Base-by-base conservation (phyloP, 441 rosid species). In the Syzygium syzygioides region DNA sequence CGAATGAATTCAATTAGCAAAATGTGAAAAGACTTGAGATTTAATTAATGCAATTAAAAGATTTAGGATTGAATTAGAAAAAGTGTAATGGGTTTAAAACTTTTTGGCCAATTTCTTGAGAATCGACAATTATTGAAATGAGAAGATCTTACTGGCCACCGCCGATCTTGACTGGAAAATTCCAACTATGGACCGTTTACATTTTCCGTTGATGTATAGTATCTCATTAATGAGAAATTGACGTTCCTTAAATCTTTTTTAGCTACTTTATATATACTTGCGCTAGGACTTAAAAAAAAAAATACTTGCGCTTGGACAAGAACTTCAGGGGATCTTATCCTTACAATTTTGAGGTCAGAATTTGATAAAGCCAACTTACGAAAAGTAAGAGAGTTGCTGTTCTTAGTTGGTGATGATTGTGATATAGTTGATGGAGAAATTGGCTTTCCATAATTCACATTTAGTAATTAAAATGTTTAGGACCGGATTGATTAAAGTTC, bases 121-220 rank as follows among this genome's bases (percentile, higher is more conserved):
- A 41, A 41, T 7, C 9, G 45, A 41, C 7, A 34, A 25, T 25
- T 5, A 32, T 76, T 45, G 64, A 30, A 28, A 87, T 19, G 6
- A 87, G 86, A 34, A 30, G 55, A 55, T 87, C 64, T 26, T 79
- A 14, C 89, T 79, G 55, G 89, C 32, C 89, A 79, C 89, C 89
- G 41, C 19, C 88, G 79, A 71, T 87, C 18, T 41, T 87, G 89
- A 87, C 89, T 18, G 80, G 9, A 41, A 41, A 41, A 41, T 41
- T 41, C 45, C 45, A 41, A 41, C 45, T 41, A 7, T 9, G 45
- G 45, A 41, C 45, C 45, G 4, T 7, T 41, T 41, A 41, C 45
- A 41, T 41, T 41, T 50, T 41, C 7, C 8, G 45, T 41, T 41
- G 45, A 41, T 41, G 45, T 41, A 41, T 41, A 41, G 45, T 41